Evolutionary conservation across 2,329 filamentous ascomycete species (phyloP), one percentile per base, ranked within the genome.

Genomic region (Xylariales sp.): DNA sequence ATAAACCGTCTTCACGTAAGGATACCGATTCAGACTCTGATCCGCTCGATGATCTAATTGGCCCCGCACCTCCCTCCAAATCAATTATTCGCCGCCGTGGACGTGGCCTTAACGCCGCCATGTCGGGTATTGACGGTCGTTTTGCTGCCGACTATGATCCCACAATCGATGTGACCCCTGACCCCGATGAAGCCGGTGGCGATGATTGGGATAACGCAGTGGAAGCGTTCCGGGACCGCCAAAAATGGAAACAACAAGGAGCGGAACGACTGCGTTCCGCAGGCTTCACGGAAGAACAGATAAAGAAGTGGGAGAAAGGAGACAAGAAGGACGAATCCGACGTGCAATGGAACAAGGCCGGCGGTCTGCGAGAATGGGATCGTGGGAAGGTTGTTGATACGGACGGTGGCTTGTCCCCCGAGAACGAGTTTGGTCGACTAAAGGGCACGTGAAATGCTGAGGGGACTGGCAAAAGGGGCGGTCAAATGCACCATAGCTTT

Each of bases 141-240:
- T 98, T 97, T 78, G 90, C 91, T 0, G 82, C 88, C 1, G 86
- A 83, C 57, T 91, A 91, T 72, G 84, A 89, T 67, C 85, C 86
- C 0, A 84, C 79, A 6, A 77, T 81, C n/a, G 88, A 92, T 73
- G 79, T 91, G 3, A 81, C 84, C 46, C 80, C 83, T 6, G 73
- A 76, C 6, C 65, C 67, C 52, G 64, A 81, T 2, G 82, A 83
- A 1, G 82, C 80, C 2, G 79, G 78, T 28, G 85, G 84, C 34
- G 89, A 90, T 68, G 89, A 93, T 67, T 97, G 93, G 94, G 91
- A 93, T 52, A 88, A 93, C 73, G 89, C 92, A 0, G 83, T 96
- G 0, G 93, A 97, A 79, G 89, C 90, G 4, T 84, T 93, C 64
- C 87, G 91, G 46, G 93, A 97, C 77, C 89, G 93, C n/a, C 88